Conservation (phyloP, 2,329 filamentous ascomycete species). For the Pleoardoris graminearum region DNA sequence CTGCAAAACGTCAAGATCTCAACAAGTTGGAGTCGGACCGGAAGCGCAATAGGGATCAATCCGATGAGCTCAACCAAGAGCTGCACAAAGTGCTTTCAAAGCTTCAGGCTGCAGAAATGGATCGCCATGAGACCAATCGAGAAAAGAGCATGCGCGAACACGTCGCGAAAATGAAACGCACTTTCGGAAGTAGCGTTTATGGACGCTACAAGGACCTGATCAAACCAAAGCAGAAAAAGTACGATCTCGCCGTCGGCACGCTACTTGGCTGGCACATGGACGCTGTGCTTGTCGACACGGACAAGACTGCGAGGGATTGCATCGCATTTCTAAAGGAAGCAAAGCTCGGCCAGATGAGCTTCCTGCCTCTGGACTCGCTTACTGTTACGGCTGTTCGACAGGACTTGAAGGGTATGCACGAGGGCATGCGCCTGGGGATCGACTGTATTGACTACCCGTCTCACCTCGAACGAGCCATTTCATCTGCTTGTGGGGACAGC, state of each 20-base stretch:
- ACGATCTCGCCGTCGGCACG: constrained; percentile 87
- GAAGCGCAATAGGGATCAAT: constrained; percentile 68
- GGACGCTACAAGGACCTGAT: constrained; percentile 90
- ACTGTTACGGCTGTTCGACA: constrained; percentile 91
- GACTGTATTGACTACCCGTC: constrained; percentile 95
- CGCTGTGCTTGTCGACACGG: constrained; percentile 90
- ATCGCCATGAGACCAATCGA: constrained; percentile 80
- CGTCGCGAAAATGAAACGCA: constrained; percentile 81
- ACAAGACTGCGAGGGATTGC: constrained; percentile 91
- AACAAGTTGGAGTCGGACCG: constrained; percentile 59
- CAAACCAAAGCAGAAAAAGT: constrained; percentile 97
- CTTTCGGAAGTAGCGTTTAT: constrained; percentile 78
- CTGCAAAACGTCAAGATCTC: constrained; percentile 86
- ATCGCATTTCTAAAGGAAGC: constrained; percentile 94
- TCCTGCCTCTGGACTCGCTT: constrained; percentile 96
- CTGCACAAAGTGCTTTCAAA: constrained; percentile 79
- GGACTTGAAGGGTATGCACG: constrained; percentile 84
- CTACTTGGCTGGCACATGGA: constrained; percentile 93
- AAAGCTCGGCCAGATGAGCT: constrained; percentile 82
- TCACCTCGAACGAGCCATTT: constrained; percentile 86
- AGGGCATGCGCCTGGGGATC: constrained; percentile 83
- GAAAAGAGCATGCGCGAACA: constrained; percentile 83
- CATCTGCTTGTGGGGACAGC: constrained; percentile 90
- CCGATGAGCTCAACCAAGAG: constrained; percentile 90
- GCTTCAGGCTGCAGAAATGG: constrained; percentile 82